Percentiles rank a stretch among this genome's conserved stretches.
Evolutionary conservation across 495 filamentous ascomycete genomes (phyloP).

Genomic region (Glonium stellatum): DNA sequence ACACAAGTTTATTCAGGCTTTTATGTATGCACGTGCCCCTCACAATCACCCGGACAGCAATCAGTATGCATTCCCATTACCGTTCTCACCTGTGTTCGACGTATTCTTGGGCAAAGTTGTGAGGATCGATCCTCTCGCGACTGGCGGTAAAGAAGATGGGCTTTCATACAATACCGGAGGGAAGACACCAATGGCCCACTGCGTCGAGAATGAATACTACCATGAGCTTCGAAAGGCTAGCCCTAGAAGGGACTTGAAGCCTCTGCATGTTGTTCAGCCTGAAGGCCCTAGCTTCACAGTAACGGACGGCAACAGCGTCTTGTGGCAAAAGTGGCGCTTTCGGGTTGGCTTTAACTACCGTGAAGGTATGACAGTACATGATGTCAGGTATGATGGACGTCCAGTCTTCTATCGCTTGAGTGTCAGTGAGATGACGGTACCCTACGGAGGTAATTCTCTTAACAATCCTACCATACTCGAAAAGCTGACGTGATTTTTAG

Average conservation of each 20-base stretch:
- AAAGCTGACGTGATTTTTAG: neutral
- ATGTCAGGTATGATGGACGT: slow-evolving; percentile 58
- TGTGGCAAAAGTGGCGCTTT: slow-evolving; percentile 36
- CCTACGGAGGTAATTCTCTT: slow-evolving; percentile 35
- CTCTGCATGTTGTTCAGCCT: slow-evolving; percentile 25
- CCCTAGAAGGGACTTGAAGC: slow-evolving; percentile 13
- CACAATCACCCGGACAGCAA: slow-evolving; percentile 14
- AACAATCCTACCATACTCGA: neutral
- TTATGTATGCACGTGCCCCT: slow-evolving; percentile 13
- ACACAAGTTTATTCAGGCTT: slow-evolving; percentile 13
- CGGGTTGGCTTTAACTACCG: slow-evolving; percentile 30
- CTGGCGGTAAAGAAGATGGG: slow-evolving; percentile 18
- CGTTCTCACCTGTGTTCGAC: slow-evolving; percentile 12
- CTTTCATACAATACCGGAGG: slow-evolving; percentile 10
- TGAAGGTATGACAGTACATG: slow-evolving; percentile 32
- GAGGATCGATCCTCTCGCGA: slow-evolving; percentile 11
- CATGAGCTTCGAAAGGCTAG: neutral
- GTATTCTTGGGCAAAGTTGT: slow-evolving; percentile 10
- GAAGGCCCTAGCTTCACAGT: slow-evolving; percentile 28
- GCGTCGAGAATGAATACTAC: slow-evolving; percentile 4
- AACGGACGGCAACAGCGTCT: slow-evolving; percentile 4
- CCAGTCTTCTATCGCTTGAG: slow-evolving; percentile 61
- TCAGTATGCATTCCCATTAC: slow-evolving; percentile 18
- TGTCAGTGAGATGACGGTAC: slow-evolving; percentile 70
- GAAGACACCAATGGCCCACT: slow-evolving; percentile 12